Base-by-base conservation (phyloP, 805 yeast genomes). In the Danielia oregonensis region DNA sequence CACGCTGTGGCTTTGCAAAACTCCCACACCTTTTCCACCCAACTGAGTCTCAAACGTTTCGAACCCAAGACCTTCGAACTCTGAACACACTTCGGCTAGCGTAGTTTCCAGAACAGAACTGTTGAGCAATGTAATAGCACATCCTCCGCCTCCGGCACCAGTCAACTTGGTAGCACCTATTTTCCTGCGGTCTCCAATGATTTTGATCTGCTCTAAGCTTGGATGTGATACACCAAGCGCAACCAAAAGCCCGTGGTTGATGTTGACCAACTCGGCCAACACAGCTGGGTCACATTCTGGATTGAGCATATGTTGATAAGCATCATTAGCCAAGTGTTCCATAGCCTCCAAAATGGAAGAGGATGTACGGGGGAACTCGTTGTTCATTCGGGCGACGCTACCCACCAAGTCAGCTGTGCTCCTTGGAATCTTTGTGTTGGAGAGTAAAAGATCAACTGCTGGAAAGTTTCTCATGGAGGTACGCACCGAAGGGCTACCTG, bases 141-240 rank as follows among this genome's bases (percentile, higher is more conserved):
- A 93, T 2, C 98, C 98, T 32, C 98, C 98, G 14, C 98, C 98
- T 23, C 98, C 98, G 0, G 98, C 98, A 26, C 98, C 98, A 0
- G 98, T 93, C 35, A 93, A 72, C 57, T 93, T 93, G 0, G 98
- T 91, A 38, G 83, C 79, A 6, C 98, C 98, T 12, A 93, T 58
- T 4, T 65, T 55, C 37, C 76, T 49, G 32, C 69, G 71, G 51
- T 84, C 89, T 16, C 86, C 73, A n/a, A 77, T 63, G 14, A 75
- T 61, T 50, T 79, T 82, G 18, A 91, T 77, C 32, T 70, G 66
- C 55, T 93, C 98, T 39, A 93, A 67, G n/a, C 82, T 71, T 6
- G 97, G 95, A 57, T 93, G 98, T 16, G 94, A 82, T 7, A 93
- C 98, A 3, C 96, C 96, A 11, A 93, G 58, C 0, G 96, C 72